Percentiles rank a stretch among this genome's conserved stretches.
Evolutionary conservation across 805 yeast genomes (phyloP).

Genomic region (Ogataea neopini): DNA sequence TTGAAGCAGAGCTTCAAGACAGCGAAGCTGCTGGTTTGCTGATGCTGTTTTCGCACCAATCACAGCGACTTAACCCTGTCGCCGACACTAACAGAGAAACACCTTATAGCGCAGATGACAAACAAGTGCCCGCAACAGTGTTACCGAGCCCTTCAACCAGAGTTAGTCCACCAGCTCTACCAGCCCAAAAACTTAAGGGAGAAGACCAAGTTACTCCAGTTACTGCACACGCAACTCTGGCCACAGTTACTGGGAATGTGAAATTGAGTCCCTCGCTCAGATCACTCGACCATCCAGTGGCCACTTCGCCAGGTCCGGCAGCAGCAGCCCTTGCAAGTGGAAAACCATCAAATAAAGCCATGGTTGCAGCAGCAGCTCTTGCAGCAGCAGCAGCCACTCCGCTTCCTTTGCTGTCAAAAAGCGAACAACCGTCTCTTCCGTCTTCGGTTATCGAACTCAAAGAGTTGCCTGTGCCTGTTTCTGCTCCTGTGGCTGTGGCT

Average conservation of each 20-base stretch:
- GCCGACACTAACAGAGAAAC: constrained; percentile 1
- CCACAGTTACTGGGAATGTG: constrained; percentile 1
- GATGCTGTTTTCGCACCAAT: constrained; percentile 40
- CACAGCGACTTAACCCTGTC: constrained; percentile 17
- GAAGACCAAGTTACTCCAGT: constrained; percentile 16
- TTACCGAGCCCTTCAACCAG: neutral
- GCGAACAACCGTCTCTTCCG: constrained; percentile 11
- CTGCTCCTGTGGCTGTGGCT: too few species aligned
- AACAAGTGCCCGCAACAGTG: neutral
- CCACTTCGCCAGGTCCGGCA: constrained; percentile 41
- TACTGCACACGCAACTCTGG: constrained; percentile 12
- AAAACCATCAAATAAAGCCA: constrained; percentile 47
- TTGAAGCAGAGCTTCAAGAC: constrained; percentile 28
- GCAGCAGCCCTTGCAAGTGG: constrained; percentile 39
- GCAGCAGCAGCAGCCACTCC: constrained; percentile 83
- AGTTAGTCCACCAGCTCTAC: neutral
- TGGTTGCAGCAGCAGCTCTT: constrained; percentile 80
- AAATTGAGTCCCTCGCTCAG: constrained; percentile 23
- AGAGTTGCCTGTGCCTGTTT: neutral
- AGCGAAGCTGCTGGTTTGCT: constrained; percentile 41
- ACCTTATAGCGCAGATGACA: neutral
- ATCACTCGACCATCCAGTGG: constrained; percentile 23
- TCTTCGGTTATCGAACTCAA: neutral
- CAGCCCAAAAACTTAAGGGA: constrained; percentile 1
- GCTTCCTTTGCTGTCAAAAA: constrained; percentile 44